Base-by-base conservation (phyloP, 306 rosid genomes). In the Phaseolus lunatus region DNA sequence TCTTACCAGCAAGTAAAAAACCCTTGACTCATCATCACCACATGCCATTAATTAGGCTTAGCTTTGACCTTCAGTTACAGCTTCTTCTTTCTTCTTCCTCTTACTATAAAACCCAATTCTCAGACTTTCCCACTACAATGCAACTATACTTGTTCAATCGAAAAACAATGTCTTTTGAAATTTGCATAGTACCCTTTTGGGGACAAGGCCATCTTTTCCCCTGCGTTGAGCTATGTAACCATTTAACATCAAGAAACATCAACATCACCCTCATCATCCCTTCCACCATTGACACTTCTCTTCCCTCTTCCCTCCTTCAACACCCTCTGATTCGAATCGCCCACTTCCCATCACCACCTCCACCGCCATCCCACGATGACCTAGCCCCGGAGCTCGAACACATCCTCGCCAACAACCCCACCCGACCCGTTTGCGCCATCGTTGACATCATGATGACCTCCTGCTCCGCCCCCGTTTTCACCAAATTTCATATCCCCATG, bases 131-230 rank as follows among this genome's bases (percentile, higher is more conserved):
- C 35, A 31, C 35, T 4, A 27, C 9, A 58, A 2, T 16, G 3
- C 9, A 43, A 43, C 18, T 16, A 31, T 8, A 35, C 26, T 15
- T 5, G 5, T 24, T 26, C 5, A 27, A 33, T 16, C 0, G 9
- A 10, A 63, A 18, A 64, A 54, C 5, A 37, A 85, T 84, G 93
- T 43, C 86, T 5, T 52, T 18, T 43, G 90, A 90, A 80, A 85
- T 90, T 47, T 88, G 85, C 81, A 57, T 90, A 0, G 49, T 87
- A 16, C 90, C 97, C 5, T 84, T 85, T 24, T 84, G 84, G 8
- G 95, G 91, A 56, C 89, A 88, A 65, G 93, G 97, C 29, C 97
- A 92, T 79, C 78, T 92, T 23, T 77, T 90, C 29, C 97, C 95
- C 0, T 71, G 82, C 64, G 61, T 90, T 15, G 90, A 92, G 81